Evolutionary conservation across 352 stramenopile genomes (phyloP).

Genomic region (Chrysophaeum taylorii): DNA sequence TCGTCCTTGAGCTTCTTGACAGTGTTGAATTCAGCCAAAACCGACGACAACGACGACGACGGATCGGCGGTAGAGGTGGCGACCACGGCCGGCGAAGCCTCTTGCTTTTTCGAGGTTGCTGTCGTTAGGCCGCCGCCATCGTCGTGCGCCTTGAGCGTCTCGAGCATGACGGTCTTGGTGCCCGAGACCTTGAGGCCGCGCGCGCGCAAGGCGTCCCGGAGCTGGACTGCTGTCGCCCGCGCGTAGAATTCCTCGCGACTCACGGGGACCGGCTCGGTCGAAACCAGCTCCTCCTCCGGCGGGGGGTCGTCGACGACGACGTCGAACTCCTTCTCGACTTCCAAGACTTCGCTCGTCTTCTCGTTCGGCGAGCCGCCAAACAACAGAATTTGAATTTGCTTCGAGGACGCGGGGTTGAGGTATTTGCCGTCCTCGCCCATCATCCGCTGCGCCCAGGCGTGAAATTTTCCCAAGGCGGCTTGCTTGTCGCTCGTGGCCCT

Average conservation of each 20-base stretch:
- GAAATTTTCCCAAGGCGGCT: slow-evolving; percentile 61
- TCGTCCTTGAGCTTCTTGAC: slow-evolving; percentile 43
- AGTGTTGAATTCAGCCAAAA: slow-evolving; percentile 41
- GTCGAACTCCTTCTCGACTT: slow-evolving; percentile 49
- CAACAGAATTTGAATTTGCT: slow-evolving; percentile 88
- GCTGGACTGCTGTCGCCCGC: slow-evolving; percentile 46
- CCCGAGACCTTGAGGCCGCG: slow-evolving; percentile 51
- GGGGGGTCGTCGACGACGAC: slow-evolving; percentile 26
- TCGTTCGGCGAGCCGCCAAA: slow-evolving; percentile 67
- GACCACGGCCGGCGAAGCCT: no score
- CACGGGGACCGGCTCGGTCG: slow-evolving; percentile 11
- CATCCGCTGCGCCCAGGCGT: slow-evolving; percentile 68
- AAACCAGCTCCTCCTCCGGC: neutral
- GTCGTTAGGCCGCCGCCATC: neutral
- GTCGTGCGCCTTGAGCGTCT: slow-evolving; percentile 43
- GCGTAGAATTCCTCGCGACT: slow-evolving; percentile 44
- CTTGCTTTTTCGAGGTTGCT: slow-evolving; percentile 8
- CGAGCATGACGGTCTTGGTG: slow-evolving; percentile 52
- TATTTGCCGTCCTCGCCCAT: slow-evolving; percentile 83
- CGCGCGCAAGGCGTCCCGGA: slow-evolving; percentile 55
- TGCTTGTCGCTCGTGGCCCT: slow-evolving; percentile 73
- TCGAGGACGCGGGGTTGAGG: slow-evolving; percentile 82
- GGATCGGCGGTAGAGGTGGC: slow-evolving; percentile 5
- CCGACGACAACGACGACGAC: slow-evolving; percentile 28
- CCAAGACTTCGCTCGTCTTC: slow-evolving; percentile 48